Conservation (phyloP, 2,329 filamentous ascomycete genomes). For the Colletotrichum neosansevieriae region DNA sequence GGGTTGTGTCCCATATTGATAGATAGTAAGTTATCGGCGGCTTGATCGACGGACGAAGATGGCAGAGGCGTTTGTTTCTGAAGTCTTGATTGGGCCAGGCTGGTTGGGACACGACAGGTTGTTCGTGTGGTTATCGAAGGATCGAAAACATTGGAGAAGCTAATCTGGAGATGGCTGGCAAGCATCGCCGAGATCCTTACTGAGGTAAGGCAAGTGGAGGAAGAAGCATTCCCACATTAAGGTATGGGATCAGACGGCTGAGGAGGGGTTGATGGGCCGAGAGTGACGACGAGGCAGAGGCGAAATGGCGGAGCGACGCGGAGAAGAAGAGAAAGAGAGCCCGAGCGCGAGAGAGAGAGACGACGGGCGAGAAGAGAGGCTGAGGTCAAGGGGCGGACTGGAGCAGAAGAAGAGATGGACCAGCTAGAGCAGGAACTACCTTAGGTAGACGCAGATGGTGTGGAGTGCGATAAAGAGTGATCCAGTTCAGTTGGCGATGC, state of each 20-base stretch:
- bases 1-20: neutral
- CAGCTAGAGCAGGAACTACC: neutral
- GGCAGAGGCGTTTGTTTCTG: neutral
- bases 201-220: conserved; percentile 2
- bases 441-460: conserved; percentile 12
- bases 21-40: neutral
- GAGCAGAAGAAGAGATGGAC: too few species aligned
- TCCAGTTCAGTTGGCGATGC: conserved; percentile 9
- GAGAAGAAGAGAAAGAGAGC: neutral
- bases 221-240: neutral
- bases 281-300: neutral
- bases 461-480: neutral
- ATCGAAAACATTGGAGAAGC: conserved; percentile 11
- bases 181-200: neutral
- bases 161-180: conserved; percentile 9
- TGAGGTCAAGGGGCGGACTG: neutral
- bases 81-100: neutral
- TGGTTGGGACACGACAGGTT: neutral
- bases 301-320: neutral
- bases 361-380: neutral
- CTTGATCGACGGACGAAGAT: conserved; percentile 4
- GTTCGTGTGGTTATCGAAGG: neutral
- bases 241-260: neutral
- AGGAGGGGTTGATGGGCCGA: neutral
- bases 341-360: neutral